A percentile compares a stretch with the other conserved stretches of the same genome.
phyloP scores from a whole-genome alignment of 2,329 filamentous ascomycete genomes.

The Pyrenochaeta sp. region DNA sequence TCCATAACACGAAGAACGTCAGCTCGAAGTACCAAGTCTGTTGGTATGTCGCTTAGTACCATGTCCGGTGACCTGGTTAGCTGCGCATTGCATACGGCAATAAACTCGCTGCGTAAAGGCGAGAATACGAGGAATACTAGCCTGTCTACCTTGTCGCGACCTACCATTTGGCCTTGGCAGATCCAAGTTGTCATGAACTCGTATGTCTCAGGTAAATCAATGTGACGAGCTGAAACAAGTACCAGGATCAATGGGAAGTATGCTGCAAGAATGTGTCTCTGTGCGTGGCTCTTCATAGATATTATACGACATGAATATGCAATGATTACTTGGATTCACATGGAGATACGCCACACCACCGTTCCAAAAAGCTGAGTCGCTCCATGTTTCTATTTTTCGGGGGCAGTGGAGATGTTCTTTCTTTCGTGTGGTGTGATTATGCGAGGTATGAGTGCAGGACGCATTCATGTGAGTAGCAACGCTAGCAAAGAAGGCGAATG shows the following conservation, averaged over 20 bases:
- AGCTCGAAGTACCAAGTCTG: neutral
- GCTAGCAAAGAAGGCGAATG: no score
- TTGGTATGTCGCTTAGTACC: neutral
- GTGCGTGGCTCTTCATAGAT: neutral
- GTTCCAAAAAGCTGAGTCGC: no score
- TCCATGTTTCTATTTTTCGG: no score
- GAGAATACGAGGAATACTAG: no score
- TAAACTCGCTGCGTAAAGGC: neutral
- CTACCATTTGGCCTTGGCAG: no score
- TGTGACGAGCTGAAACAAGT: neutral
- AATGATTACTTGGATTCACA: no score
- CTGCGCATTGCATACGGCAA: neutral
- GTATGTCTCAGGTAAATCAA: neutral
- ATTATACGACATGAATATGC: neutral
- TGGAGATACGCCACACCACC: no score
- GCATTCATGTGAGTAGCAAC: no score
- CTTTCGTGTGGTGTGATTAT: no score
- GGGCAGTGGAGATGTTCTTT: no score
- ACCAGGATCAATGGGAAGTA: neutral
- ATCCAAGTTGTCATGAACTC: neutral
- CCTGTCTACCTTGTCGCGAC: no score
- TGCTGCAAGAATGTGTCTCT: neutral
- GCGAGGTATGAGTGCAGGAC: no score
- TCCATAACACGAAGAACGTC: conserved; percentile 6
- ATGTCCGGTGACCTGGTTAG: conserved; percentile 5